A percentile compares a stretch with the other conserved stretches of the same genome.
Evolutionary conservation across 2,329 filamentous ascomycete species (phyloP).

Genomic region (Aspergillus awamori): DNA sequence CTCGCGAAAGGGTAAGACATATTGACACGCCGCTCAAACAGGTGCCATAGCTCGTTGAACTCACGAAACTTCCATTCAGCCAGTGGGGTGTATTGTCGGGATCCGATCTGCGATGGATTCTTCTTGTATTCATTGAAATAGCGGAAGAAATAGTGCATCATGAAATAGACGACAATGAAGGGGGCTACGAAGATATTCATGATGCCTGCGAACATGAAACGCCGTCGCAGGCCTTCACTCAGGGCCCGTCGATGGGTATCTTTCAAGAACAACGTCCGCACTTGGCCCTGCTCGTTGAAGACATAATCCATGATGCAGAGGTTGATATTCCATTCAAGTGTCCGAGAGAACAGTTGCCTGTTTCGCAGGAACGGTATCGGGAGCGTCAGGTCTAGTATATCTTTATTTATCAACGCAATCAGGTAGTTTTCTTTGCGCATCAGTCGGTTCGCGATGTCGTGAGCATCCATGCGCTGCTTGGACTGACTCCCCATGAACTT

Average conservation of each 20-base stretch:
- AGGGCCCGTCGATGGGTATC: constrained; percentile 77
- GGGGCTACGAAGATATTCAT: constrained; percentile 87
- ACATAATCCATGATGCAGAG: constrained; percentile 91
- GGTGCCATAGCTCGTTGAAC: constrained; percentile 93
- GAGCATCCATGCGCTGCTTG: constrained; percentile 91
- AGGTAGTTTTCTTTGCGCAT: constrained; percentile 98
- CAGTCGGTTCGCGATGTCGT: constrained; percentile 93
- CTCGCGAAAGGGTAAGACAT: constrained; percentile 95
- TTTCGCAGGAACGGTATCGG: constrained; percentile 80
- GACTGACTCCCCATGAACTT: constrained; percentile 77
- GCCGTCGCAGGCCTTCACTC: constrained; percentile 73
- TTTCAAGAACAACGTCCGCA: constrained; percentile 82
- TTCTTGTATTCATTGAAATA: constrained; percentile 98
- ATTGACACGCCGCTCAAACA: constrained; percentile 85
- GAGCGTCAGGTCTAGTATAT: constrained; percentile 82
- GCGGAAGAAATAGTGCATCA: constrained; percentile 89
- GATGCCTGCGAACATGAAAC: constrained; percentile 80
- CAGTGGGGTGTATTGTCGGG: constrained; percentile 86
- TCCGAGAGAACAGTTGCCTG: constrained; percentile 82
- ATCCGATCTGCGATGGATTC: constrained; percentile 83
- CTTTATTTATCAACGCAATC: constrained; percentile 97
- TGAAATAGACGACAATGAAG: constrained; percentile 80
- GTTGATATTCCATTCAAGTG: constrained; percentile 88
- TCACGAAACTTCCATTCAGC: constrained; percentile 98
- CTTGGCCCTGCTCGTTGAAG: constrained; percentile 85